Conservation (phyloP, 2,329 filamentous ascomycete genomes). For the Phialophora expanda region DNA sequence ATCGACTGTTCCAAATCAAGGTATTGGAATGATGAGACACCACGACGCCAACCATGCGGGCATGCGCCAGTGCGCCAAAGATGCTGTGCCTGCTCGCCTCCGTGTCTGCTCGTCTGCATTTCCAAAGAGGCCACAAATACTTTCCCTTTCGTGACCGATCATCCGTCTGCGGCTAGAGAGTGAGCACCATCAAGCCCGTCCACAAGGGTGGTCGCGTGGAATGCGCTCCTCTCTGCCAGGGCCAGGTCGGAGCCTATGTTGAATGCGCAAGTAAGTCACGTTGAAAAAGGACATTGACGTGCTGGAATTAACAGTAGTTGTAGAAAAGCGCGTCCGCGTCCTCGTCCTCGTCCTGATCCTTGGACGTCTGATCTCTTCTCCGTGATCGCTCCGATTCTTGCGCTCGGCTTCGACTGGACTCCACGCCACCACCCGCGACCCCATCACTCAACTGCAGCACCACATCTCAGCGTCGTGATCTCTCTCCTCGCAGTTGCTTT, state of each 20-base stretch:
- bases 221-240: slow-evolving; percentile 12
- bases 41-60: neutral
- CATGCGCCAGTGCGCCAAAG: neutral
- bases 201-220: slow-evolving; percentile 10
- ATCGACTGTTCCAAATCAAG: neutral
- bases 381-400: neutral
- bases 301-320: neutral
- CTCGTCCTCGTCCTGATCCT: neutral
- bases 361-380: neutral
- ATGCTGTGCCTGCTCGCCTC: neutral
- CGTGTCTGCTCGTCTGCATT: neutral
- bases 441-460: slow-evolving; percentile 19
- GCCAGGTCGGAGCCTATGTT: slow-evolving; percentile 19
- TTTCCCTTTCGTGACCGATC: neutral
- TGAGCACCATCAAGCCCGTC: slow-evolving; percentile 19
- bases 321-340: neutral
- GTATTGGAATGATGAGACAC: neutral
- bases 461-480: slow-evolving; percentile 20
- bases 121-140: neutral
- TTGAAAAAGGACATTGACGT: neutral
- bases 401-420: neutral
- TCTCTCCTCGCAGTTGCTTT: slow-evolving; percentile 18
- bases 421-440: slow-evolving; percentile 11
- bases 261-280: slow-evolving; percentile 15
- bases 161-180: slow-evolving; percentile 5